phyloP scores from a whole-genome alignment of 345 rosid species.

The rapeseed (Brassica napus) region Da-Ae NC_063452.1:24466501-24467000 shows the following conservation, averaged over 20 bases:
- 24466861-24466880: not conserved
- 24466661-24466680: not conserved
- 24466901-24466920: not conserved
- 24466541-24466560: too few relatives aligned
- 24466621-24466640: not conserved
- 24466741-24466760: not conserved
- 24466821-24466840: not conserved
- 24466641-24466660: not conserved
- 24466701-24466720: not conserved
- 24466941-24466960: not conserved
- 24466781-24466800: not conserved
- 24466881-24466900: not conserved
- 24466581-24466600: too few relatives aligned
- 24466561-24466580: too few relatives aligned
- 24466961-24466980: too few relatives aligned
- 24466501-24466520: too few relatives aligned
- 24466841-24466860: not conserved
- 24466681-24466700: not conserved
- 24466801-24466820: not conserved
- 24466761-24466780: not conserved
- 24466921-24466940: slow-evolving; percentile 8
- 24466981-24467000: not conserved
- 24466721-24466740: not conserved
- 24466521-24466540: too few relatives aligned
- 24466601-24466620: not conserved